Conservation (phyloP, 176 grass and related monocot genomes). For the Aegilops sharonensis region DNA sequence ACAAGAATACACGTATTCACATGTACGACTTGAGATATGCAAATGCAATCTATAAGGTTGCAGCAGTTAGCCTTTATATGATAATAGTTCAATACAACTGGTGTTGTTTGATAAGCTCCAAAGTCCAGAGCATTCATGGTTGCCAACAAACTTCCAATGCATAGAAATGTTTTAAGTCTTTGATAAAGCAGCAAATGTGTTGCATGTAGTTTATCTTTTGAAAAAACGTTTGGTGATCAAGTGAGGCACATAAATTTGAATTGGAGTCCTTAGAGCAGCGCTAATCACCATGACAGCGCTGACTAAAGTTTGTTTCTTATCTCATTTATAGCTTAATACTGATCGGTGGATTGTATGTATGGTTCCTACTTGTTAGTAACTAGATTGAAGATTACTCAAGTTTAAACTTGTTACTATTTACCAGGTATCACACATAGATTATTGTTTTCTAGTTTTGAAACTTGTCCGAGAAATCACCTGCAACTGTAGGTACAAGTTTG, state of each 20-base stretch:
- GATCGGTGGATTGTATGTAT: not conserved
- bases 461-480: not conserved
- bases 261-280: not conserved
- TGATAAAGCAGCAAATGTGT: not conserved
- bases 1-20: not conserved
- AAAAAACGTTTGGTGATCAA: not conserved
- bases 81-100: not conserved
- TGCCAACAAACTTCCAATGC: not conserved
- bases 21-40: not conserved
- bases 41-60: not conserved
- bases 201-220: slow-evolving; percentile 2
- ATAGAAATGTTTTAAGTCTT: not conserved
- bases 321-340: not conserved
- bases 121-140: not conserved
- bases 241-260: slow-evolving; percentile 9
- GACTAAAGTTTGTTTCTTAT: not conserved
- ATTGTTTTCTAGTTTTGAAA: not conserved
- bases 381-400: not conserved
- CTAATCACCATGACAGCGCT: not conserved
- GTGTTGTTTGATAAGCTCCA: not conserved
- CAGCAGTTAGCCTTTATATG: not conserved
- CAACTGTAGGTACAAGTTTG: not conserved
- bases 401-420: not conserved
- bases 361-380: not conserved
- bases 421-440: not conserved